Evolutionary conservation across 306 rosid genomes (phyloP), one percentile per base, ranked within the genome.

Genomic region (Sicyos baderoa): DNA sequence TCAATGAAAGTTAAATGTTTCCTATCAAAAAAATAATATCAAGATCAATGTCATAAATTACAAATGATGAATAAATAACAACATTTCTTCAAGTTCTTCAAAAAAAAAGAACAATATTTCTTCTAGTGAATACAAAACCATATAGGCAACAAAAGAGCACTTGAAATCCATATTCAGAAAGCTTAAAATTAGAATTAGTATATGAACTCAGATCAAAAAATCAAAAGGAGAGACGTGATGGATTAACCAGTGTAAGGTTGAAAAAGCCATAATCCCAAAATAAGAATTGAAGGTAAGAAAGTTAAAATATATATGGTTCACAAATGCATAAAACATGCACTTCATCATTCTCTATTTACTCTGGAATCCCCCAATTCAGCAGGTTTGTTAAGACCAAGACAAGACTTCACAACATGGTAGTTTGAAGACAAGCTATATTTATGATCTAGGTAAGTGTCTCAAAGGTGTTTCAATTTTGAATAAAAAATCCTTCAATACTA

Each of bases 271-370:
- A 18, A 62, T n/a, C 9, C 27, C 15, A 0, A 54, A 21, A 21
- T 64, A 42, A 42, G 53, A 64, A 64, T 44, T 50, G 54, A 29
- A 45, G 37, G 19, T 54, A 65, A 42, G 12, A 45, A 65, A 22
- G 19, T 22, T 15, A 14, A 7, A 45, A 19, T 13, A 22, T 9
- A 32, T 5, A 64, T 44, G 54, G 54, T 42, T 19, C 37, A 65
- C 54, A 44, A 63, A 21, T 12, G 5, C 54, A 44, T 9, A 22
- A 47, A 45, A 13, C 37, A 44, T 42, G 70, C 6, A 7, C 16
- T 37, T 21, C 10, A 45, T 65, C 54, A 13, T 65, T 42, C 16
- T 42, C 54, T 6, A 45, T 21, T 13, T 19, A 65, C 54, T 45
- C 40, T 19, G 50, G 54, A 45, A 45, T 21, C 54, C 35, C 70